A percentile compares a stretch with the other conserved stretches of the same genome.
Evolutionary conservation across 2,329 filamentous ascomycete species (phyloP).

Genomic region (Beauveria asiatica): DNA sequence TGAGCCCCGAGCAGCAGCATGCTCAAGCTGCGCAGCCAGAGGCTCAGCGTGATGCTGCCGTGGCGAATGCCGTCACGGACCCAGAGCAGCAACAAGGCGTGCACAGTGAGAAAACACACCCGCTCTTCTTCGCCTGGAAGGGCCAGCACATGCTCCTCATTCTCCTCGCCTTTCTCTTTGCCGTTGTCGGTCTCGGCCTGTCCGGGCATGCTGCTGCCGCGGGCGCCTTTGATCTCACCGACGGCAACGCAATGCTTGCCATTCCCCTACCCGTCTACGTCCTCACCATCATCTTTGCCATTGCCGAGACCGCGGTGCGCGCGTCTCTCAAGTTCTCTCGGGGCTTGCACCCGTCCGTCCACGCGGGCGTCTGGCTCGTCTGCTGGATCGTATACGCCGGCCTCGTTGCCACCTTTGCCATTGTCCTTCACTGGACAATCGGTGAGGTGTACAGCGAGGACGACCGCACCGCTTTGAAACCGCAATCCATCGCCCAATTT

Average conservation of each 20-base stretch:
- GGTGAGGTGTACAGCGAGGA: not conserved
- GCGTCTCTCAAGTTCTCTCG: not conserved
- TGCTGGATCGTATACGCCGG: slow-evolving; percentile 4
- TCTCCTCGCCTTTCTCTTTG: not conserved
- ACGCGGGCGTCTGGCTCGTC: slow-evolving; percentile 1
- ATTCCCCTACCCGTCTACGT: not conserved
- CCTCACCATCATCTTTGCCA: not conserved
- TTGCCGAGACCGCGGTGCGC: not conserved
- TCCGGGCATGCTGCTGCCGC: not conserved
- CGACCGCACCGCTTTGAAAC: not conserved
- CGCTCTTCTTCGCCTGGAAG: not conserved
- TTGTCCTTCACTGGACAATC: not conserved
- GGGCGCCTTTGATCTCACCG: not conserved
- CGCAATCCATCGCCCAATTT: not conserved
- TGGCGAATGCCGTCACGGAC: not conserved
- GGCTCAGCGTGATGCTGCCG: not conserved
- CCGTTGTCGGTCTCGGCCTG: not conserved
- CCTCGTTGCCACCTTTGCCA: not conserved
- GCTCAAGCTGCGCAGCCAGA: not conserved
- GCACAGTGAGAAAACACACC: not conserved
- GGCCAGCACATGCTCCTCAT: not conserved
- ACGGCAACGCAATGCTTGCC: not conserved
- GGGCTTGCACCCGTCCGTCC: slow-evolving; percentile 2
- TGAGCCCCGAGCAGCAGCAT: not conserved
- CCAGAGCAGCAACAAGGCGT: not conserved